Conservation (phyloP, 2,329 filamentous ascomycete species). For the Nemania bipapillata region DNA sequence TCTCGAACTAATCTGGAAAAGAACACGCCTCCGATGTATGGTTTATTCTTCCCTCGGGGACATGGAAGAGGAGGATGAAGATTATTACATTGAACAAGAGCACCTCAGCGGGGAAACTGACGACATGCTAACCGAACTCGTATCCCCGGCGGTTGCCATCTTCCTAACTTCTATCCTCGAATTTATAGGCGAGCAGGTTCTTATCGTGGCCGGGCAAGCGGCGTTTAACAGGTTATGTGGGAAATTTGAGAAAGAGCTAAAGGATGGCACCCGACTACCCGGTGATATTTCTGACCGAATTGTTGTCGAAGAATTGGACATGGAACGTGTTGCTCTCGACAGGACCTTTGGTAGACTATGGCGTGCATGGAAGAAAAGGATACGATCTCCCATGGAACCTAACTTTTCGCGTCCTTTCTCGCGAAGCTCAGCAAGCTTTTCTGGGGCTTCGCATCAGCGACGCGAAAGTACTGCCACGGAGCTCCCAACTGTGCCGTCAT, state of each 20-base stretch:
- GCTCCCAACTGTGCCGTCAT: conserved; percentile 54
- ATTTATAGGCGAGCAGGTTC: conserved; percentile 88
- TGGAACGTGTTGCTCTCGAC: conserved; percentile 92
- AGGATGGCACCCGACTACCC: conserved; percentile 60
- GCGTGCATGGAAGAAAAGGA: conserved; percentile 93
- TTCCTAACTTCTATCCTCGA: conserved; percentile 96
- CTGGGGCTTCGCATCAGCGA: conserved; percentile 51
- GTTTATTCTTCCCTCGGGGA: conserved; percentile 96
- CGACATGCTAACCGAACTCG: conserved; percentile 71
- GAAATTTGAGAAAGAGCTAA: conserved; percentile 69
- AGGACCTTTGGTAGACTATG: conserved; percentile 88
- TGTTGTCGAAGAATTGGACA: conserved; percentile 88
- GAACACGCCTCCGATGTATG: conserved; percentile 93
- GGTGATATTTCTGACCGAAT: conserved; percentile 71
- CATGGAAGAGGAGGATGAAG: conserved; percentile 97
- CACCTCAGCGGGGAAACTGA: conserved; percentile 70
- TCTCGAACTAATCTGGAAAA: conserved; percentile 92
- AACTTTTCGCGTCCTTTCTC: conserved; percentile 63
- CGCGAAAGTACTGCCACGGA: conserved; percentile 56
- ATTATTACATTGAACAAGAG: conserved; percentile 84
- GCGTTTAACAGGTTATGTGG: conserved; percentile 75
- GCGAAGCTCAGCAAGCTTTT: conserved; percentile 56
- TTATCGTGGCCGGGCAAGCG: conserved; percentile 87
- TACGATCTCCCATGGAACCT: conserved; percentile 67
- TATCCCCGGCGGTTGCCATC: conserved; percentile 92